Evolutionary conservation across 805 yeast genomes (phyloP).

Genomic region (Teunomyces stri): DNA sequence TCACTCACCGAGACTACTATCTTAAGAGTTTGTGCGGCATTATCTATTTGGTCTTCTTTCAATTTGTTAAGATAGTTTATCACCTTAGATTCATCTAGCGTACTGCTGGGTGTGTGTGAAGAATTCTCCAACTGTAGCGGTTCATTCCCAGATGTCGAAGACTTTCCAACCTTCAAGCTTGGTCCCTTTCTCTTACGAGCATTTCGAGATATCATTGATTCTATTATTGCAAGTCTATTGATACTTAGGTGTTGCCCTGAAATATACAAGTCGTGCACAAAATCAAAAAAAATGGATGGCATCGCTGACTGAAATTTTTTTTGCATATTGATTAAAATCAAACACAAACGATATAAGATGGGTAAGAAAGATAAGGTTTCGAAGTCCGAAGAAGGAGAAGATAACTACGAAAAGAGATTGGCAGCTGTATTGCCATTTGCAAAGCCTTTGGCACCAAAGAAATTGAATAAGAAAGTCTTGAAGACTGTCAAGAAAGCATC

Average conservation of each 20-base stretch:
- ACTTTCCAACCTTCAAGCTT: neutral
- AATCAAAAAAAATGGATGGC: conserved; percentile 5
- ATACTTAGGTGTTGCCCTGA: neutral
- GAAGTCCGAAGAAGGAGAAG: conserved; percentile 44
- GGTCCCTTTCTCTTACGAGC: conserved; percentile 1
- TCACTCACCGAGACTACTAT: conserved; percentile 24
- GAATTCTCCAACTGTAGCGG: conserved; percentile 6
- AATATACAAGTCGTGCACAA: neutral
- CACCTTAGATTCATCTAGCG: conserved; percentile 26
- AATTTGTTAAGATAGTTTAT: conserved; percentile 20
- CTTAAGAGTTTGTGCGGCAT: conserved; percentile 10
- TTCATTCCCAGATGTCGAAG: neutral
- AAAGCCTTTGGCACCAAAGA: conserved; percentile 91
- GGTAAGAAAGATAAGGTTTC: conserved; percentile 48
- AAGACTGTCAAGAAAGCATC: conserved; percentile 97
- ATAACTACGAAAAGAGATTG: conserved; percentile 88
- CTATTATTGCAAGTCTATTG: too few species aligned
- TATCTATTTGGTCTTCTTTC: neutral
- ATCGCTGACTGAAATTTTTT: conserved; percentile 10
- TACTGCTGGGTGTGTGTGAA: conserved; percentile 4
- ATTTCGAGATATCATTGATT: neutral
- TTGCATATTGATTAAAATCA: neutral
- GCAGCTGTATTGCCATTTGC: conserved; percentile 92
- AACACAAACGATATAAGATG: conserved; percentile 21
- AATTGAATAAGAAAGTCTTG: conserved; percentile 89